Evolutionary conservation across 1,284 basidiomycete species (phyloP), one percentile per base, ranked within the genome.

Genomic region (Phaffia rhodozyma): DNA sequence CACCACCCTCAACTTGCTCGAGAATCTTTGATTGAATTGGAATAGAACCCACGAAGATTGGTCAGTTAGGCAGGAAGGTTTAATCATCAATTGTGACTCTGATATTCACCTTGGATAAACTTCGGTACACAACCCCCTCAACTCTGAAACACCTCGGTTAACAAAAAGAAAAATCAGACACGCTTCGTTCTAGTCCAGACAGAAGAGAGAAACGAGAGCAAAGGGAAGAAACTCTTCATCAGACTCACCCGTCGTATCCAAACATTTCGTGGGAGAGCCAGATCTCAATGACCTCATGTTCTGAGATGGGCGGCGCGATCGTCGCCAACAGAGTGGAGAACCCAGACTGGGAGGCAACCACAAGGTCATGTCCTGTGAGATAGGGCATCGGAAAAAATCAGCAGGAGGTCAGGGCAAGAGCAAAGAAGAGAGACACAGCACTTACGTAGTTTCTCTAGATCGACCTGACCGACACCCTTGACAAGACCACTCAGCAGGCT

Each of bases 271-370:
- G 93, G 69, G 87, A 87, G 49, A 98, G 79, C 84, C 89, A 92
- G 6, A 99, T 86, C 73, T 96, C 86, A 66, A 98, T 89, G 25
- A 97, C 91, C 77, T 99, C 96, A 74, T 98, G 94, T 70, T 92
- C 91, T 18, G 92, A 89, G 70, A 98, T 97, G 4, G 96, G 96
- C 30, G 96, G 96, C 0, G 94, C 96, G 59, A 99, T 94, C 21
- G 87, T 93, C 73, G 97, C 96, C 67, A 98, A 78, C 62, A 98
- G 84, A 65, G 94, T 92, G 4, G 84, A 89, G 30, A 96, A 69
- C 0, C 91, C 91, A 7, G 88, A 91, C 66, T 91, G 76, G 30
- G 91, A 90, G 38, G 89, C 86, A 55, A 85, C 82, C 71, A 86
- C 86, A 70, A 94, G 85, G 71, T 93, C 91, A 72, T 90, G 82